A percentile compares a stretch with the other conserved stretches of the same genome.
These are phyloP conservation scores for Aspergillus luchuensis DNA, from an alignment of 2,329 filamentous ascomycete genomes.

Conservation along the genomic window DNA sequence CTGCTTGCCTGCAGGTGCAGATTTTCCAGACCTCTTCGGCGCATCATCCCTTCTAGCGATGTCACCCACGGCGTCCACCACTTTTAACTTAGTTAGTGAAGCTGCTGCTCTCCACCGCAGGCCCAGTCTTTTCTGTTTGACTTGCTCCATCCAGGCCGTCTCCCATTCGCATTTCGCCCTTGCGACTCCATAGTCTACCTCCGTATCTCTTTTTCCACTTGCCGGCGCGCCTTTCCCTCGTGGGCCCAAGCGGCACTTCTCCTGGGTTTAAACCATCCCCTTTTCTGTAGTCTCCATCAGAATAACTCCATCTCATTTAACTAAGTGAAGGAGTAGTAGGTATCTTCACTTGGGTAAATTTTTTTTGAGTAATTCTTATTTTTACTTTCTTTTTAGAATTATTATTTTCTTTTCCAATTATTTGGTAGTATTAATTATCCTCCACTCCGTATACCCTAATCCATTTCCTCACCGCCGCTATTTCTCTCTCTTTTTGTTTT, in stretches of 20 bases:
- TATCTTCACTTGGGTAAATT: not conserved
- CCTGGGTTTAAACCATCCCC: constrained; percentile 9
- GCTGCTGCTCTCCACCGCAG: constrained; percentile 9
- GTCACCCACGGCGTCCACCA: not conserved
- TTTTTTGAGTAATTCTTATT: too few relatives aligned
- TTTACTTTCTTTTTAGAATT: too few relatives aligned
- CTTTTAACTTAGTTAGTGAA: not conserved
- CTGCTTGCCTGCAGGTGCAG: not conserved
- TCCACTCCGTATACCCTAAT: too few relatives aligned
- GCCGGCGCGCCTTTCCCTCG: constrained; percentile 15
- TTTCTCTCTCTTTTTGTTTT: too few relatives aligned
- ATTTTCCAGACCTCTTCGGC: not conserved
- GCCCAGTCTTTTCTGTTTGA: not conserved
- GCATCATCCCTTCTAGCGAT: not conserved
- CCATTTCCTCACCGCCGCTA: too few relatives aligned
- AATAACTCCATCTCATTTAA: not conserved
- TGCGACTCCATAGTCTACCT: not conserved
- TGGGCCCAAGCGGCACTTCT: constrained; percentile 22
- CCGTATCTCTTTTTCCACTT: not conserved
- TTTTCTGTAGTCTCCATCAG: constrained; percentile 3
- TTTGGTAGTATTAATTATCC: too few relatives aligned
- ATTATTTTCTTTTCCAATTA: too few relatives aligned
- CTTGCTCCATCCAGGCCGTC: constrained; percentile 1
- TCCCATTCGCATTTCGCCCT: not conserved
- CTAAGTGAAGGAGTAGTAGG: not conserved